Evolutionary conservation across 192 early-diverging fungal genomes (phyloP), one percentile per base, ranked within the genome.

Genomic region (Pilaira anomala): DNA sequence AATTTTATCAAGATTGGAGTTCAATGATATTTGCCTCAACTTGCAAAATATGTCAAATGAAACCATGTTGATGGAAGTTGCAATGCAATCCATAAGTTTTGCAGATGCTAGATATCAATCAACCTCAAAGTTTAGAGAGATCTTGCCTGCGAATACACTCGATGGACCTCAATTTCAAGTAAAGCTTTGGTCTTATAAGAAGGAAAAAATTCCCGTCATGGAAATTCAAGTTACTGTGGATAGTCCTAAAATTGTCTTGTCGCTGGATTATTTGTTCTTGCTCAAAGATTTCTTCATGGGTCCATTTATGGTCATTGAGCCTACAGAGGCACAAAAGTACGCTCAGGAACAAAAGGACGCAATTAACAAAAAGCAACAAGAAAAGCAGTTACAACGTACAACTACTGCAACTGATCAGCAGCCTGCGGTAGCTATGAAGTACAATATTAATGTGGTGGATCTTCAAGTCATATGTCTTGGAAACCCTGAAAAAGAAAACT

Each of bases 381-480:
- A 48, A 22, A 58, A 60, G 48, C 9, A 29, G 12, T 1, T 21
- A 7, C 16, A 41, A 22, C 11, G 24, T 18, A 6, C 45, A 6
- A 12, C 51, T 45, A 12, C 12, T 14, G 21, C 41, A 22, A 22
- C 16, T 19, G 18, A 41, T 24, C 11, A 53, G 21, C 2, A 33
- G 3, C 22, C 53, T 48, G 5, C 16, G 13, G 14, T 26, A 13
- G 19, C 18, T 8, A 46, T 66, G 44, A 19, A 26, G 21, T 69
- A 80, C 77, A 80, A 84, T 28, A 52, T 92, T 22, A 85, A 88
- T 40, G 68, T 95, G 14, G 76, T 93, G 22, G 84, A 91, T 49
- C 75, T 89, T 7, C 88, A 91, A 71, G 76, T 95, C 14, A 77
- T 89, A 7, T 72, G 93, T 44, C 72, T 92, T 11, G 85, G 84